Base-by-base conservation (phyloP, 345 rosid species). In the Eucalyptus pauciflora region DNA sequence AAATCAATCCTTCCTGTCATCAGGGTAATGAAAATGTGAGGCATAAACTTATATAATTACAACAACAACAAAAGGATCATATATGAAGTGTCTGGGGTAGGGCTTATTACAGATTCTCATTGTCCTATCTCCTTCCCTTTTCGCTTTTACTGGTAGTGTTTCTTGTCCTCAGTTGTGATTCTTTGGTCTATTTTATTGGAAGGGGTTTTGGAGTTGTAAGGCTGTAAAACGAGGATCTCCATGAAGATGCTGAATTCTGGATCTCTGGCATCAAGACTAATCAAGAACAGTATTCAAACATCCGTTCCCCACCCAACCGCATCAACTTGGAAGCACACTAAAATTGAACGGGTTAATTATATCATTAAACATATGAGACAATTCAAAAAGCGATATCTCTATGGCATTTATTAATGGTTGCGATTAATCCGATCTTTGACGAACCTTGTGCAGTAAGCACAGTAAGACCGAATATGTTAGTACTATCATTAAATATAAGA, bases 401-500 rank as follows among this genome's bases (percentile, higher is more conserved):
- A 15, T 69, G 24, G 13, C 22, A 69, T 33, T 69, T 0, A 0
- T 17, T 11, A 15, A 33, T 16, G 0, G 7, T 33, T 5, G 3
- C 2, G 4, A 69, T 69, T 3, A 13, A 31, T 69, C 13, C 2
- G 0, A 69, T 33, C 13, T 33, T 69, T 20, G 7, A 33, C 45
- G 0, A n/a, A n/a, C n/a, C n/a, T n/a, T n/a, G n/a, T n/a, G n/a
- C n/a, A n/a, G n/a, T n/a, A n/a, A n/a, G 25, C 0, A 52, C 0
- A 52, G 4, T 52, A 52, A 52, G 5, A 52, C 4, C 0, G 0
- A 18, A 52, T 0, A 52, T 52, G 24, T 18, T 52, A 52, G 24
- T 0, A 52, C 10, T 0, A 52, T 52, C 58, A 52, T 52, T 52
- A 1, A 52, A 58, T 58, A 58, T 27, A 5, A 25, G 64, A 58